Percentiles rank a stretch among this genome's conserved stretches.
These are phyloP conservation scores for Porphyrellus sp. DNA, from an alignment of 1,284 basidiomycete species.

Conservation along the genomic window DNA sequence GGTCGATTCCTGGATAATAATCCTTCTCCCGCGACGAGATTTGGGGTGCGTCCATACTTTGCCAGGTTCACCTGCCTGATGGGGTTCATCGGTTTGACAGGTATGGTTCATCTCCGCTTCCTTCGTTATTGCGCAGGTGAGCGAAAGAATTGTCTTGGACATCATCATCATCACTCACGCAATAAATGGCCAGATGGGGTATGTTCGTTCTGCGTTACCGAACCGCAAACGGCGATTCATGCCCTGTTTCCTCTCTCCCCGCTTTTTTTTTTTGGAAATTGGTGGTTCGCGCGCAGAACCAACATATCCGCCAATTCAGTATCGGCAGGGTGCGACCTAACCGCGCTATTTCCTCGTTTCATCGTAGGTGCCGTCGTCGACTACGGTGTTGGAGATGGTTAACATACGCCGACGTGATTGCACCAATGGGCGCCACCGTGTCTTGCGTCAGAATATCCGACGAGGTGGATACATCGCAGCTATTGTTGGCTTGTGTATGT, in stretches of 20 bases:
- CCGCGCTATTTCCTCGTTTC: slow-evolving; percentile 75
- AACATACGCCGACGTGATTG: background rate
- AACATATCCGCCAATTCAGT: slow-evolving; percentile 86
- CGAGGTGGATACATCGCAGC: slow-evolving; percentile 80
- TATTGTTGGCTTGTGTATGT: slow-evolving; percentile 70
- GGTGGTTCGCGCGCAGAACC: slow-evolving; percentile 41
- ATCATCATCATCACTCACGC: slow-evolving; percentile 8
- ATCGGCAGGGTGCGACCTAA: slow-evolving; percentile 82
- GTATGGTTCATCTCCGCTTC: slow-evolving; percentile 75
- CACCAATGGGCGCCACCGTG: slow-evolving; percentile 2
- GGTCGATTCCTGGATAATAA: slow-evolving; percentile 62
- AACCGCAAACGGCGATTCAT: slow-evolving; percentile 25
- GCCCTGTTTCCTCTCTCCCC: background rate
- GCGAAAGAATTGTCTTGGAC: slow-evolving; percentile 14
- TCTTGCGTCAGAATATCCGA: slow-evolving; percentile 62
- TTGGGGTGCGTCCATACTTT: slow-evolving; percentile 46
- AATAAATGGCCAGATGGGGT: slow-evolving; percentile 28
- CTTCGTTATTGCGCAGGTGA: slow-evolving; percentile 71
- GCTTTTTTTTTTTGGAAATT: slow-evolving; percentile 7
- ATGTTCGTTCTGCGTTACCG: slow-evolving; percentile 10
- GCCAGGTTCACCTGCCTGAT: slow-evolving; percentile 1
- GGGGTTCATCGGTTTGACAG: slow-evolving; percentile 29
- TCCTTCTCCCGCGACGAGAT: slow-evolving; percentile 63
- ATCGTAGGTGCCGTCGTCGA: slow-evolving; percentile 46
- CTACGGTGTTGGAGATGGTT: background rate